Conservation (phyloP, 1,284 basidiomycete genomes). For the Hemileccinum hortonii region DNA sequence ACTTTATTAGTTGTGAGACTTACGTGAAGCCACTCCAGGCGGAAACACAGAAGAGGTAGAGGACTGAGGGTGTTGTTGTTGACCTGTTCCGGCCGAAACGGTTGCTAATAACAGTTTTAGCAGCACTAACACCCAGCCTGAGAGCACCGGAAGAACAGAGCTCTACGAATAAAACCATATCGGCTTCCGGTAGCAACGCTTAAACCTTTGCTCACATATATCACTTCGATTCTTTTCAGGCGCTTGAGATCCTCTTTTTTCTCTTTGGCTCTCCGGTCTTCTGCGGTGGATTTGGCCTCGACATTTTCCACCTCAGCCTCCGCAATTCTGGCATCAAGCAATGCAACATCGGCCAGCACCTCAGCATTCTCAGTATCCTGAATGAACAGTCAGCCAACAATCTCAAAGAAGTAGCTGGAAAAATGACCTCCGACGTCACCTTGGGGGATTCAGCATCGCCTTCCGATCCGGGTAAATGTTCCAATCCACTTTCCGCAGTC, state of each 20-base stretch:
- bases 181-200: background rate
- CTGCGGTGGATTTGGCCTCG: constrained; percentile 50
- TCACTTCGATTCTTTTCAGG: constrained; percentile 82
- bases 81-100: constrained; percentile 72
- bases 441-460: constrained; percentile 51
- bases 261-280: constrained; percentile 66
- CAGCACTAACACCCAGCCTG: constrained; percentile 86
- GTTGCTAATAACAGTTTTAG: constrained; percentile 87
- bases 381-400: constrained; percentile 1
- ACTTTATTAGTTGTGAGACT: constrained; percentile 27
- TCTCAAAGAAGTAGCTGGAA: constrained; percentile 3
- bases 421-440: constrained; percentile 39
- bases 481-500: constrained; percentile 88
- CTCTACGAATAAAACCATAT: constrained; percentile 43
- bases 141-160: constrained; percentile 77
- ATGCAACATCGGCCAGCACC: constrained; percentile 63
- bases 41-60: constrained; percentile 66
- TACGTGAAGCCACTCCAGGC: constrained; percentile 68
- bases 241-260: constrained; percentile 78
- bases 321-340: constrained; percentile 69
- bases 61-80: constrained; percentile 55
- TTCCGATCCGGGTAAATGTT: constrained; percentile 69
- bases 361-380: constrained; percentile 63
- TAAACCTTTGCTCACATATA: constrained; percentile 67
- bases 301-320: constrained; percentile 62